These are phyloP conservation scores for Nevesoporus exiguus DNA, from an alignment of 768 basidiomycete species.

Conservation along the genomic window DNA sequence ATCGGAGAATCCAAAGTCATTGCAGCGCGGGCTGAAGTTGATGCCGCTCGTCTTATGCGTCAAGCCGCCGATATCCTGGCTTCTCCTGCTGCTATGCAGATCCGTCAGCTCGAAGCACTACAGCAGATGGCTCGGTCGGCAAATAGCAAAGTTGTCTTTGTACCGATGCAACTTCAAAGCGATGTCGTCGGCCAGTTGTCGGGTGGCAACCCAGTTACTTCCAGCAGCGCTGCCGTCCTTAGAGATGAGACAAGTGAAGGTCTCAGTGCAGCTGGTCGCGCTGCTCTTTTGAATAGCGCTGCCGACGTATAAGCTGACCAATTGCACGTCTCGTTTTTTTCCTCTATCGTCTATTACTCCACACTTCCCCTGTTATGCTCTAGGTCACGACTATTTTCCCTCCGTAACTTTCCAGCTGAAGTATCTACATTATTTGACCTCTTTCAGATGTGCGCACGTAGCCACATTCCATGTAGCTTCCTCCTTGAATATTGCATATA, in stretches of 20 bases:
- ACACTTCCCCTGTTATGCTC: neutral
- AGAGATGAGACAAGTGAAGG: conserved; percentile 25
- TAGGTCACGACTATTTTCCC: neutral
- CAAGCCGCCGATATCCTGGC: conserved; percentile 95
- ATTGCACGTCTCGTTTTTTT: neutral
- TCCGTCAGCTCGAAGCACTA: conserved; percentile 92
- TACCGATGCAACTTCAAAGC: conserved; percentile 86
- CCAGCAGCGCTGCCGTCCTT: conserved; percentile 20
- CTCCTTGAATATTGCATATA: conserved; percentile 10
- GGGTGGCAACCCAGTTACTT: conserved; percentile 17
- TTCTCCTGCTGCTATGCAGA: conserved; percentile 96
- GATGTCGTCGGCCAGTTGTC: conserved; percentile 56
- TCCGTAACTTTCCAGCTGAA: neutral
- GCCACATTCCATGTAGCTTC: neutral
- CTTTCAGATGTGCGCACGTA: neutral
- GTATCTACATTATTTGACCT: neutral
- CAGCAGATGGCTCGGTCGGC: conserved; percentile 92
- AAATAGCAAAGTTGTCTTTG: conserved; percentile 90
- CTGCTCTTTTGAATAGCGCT: conserved; percentile 22
- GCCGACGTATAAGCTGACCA: conserved; percentile 21
- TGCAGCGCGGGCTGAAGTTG: conserved; percentile 93
- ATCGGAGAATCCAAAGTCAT: conserved; percentile 97
- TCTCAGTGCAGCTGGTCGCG: conserved; percentile 25
- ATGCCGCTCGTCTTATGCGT: conserved; percentile 91
- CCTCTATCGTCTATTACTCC: neutral